A percentile compares a stretch with the other conserved stretches of the same genome.
Evolutionary conservation across 2,329 filamentous ascomycete genomes (phyloP).

Genomic region (Sporothrix euskadiensis): DNA sequence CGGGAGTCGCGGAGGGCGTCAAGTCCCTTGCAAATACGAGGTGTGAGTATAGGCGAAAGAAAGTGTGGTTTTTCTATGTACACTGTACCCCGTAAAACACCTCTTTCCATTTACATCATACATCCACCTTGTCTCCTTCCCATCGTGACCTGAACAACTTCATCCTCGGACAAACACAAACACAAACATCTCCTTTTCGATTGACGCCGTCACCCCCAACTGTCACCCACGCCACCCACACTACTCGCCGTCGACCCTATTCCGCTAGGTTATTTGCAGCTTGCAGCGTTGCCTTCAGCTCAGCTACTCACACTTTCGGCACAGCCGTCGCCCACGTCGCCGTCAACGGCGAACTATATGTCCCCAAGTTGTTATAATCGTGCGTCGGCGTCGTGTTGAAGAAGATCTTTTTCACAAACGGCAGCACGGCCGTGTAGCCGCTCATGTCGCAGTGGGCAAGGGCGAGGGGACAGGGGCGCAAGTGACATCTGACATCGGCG

Average conservation of each 20-base stretch:
- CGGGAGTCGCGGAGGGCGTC: background rate
- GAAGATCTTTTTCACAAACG: slow-evolving; percentile 51
- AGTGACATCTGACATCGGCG: background rate
- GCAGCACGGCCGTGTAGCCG: slow-evolving; percentile 50
- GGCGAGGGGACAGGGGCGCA: background rate
- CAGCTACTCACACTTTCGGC: slow-evolving; percentile 4
- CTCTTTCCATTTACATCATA: background rate
- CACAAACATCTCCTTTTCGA: background rate
- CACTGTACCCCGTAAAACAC: background rate
- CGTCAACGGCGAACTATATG: slow-evolving; percentile 48
- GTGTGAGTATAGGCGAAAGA: background rate
- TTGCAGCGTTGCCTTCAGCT: background rate
- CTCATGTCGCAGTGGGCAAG: slow-evolving; percentile 51
- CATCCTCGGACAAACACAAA: no score
- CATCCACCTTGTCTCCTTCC: background rate
- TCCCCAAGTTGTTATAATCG: slow-evolving; percentile 48
- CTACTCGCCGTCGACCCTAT: background rate
- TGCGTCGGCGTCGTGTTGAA: slow-evolving; percentile 49
- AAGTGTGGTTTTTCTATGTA: background rate
- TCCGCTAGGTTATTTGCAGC: background rate
- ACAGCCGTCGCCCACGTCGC: slow-evolving; percentile 46
- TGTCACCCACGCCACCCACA: background rate
- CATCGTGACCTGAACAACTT: background rate
- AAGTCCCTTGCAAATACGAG: background rate
- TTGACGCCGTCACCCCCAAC: background rate